phyloP scores from a whole-genome alignment of 768 basidiomycete species.

The Lactifluus hygrophoroides region DNA sequence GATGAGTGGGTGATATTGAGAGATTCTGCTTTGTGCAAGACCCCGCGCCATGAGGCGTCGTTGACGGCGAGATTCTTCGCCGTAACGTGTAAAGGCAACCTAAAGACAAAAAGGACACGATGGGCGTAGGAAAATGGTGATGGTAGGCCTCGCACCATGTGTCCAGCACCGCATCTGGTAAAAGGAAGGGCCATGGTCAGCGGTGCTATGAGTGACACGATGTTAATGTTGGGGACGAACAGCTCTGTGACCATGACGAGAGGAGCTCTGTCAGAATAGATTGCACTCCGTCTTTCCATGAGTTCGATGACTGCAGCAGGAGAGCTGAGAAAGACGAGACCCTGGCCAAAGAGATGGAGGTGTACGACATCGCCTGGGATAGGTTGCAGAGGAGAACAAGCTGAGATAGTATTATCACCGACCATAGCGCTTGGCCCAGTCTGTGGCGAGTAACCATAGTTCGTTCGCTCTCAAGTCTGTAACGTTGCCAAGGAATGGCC shows the following conservation, averaged over 20 bases:
- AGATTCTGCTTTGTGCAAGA: slow-evolving; percentile 8
- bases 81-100: slow-evolving; percentile 20
- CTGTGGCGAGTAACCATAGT: slow-evolving; percentile 52
- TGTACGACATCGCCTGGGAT: slow-evolving; percentile 52
- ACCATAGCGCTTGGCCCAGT: slow-evolving; percentile 63
- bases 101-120: background rate
- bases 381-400: background rate
- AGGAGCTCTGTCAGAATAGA: slow-evolving; percentile 68
- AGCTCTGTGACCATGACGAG: slow-evolving; percentile 65
- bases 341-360: slow-evolving; percentile 55
- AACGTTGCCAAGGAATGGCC: slow-evolving; percentile 59
- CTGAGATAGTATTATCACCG: slow-evolving; percentile 22
- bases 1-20: slow-evolving; percentile 17
- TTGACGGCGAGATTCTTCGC: slow-evolving; percentile 18
- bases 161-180: slow-evolving; percentile 15
- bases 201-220: background rate
- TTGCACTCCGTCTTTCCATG: slow-evolving; percentile 58
- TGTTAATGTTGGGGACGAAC: slow-evolving; percentile 32
- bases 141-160: slow-evolving; percentile 12
- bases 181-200: background rate
- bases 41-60: slow-evolving; percentile 19
- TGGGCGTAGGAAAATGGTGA: background rate
- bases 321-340: slow-evolving; percentile 59
- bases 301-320: slow-evolving; percentile 52
- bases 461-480: slow-evolving; percentile 50